Conservation (phyloP, 1,139 yeast genomes). For the Suhomyces maxii region DNA sequence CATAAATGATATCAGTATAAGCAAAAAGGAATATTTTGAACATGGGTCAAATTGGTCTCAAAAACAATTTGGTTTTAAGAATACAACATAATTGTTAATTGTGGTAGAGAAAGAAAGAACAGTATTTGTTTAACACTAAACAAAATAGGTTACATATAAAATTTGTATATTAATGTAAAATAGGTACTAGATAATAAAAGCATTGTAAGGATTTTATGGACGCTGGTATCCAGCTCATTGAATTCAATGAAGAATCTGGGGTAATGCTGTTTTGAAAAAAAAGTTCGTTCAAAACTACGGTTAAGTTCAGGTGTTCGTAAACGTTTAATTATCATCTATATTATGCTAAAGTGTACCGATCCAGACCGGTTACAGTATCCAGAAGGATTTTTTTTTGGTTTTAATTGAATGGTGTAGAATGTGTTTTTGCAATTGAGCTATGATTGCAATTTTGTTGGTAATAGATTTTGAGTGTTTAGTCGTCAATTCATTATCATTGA, state of each 20-base stretch:
- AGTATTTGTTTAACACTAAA: too few species aligned
- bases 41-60: constrained; percentile 83
- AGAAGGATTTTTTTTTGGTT: too few species aligned
- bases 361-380: constrained; percentile 1
- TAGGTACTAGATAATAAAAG: neutral
- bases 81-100: constrained; percentile 12
- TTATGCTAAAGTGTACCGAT: constrained; percentile 1
- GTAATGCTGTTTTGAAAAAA: neutral
- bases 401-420: too few species aligned
- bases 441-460: too few species aligned
- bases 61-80: constrained; percentile 68
- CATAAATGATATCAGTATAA: constrained; percentile 57
- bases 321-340: neutral
- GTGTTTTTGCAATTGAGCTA: too few species aligned
- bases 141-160: too few species aligned
- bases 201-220: neutral
- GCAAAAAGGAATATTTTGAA: constrained; percentile 80
- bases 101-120: neutral
- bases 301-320: neutral
- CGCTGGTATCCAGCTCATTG: neutral
- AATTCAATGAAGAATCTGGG: neutral
- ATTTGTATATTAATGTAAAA: neutral
- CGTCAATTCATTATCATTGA: neutral
- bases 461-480: too few species aligned
- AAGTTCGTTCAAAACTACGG: neutral